phyloP scores from a whole-genome alignment of 2,329 filamentous ascomycete species.

The Scopulariopsis brevicaulis region DNA sequence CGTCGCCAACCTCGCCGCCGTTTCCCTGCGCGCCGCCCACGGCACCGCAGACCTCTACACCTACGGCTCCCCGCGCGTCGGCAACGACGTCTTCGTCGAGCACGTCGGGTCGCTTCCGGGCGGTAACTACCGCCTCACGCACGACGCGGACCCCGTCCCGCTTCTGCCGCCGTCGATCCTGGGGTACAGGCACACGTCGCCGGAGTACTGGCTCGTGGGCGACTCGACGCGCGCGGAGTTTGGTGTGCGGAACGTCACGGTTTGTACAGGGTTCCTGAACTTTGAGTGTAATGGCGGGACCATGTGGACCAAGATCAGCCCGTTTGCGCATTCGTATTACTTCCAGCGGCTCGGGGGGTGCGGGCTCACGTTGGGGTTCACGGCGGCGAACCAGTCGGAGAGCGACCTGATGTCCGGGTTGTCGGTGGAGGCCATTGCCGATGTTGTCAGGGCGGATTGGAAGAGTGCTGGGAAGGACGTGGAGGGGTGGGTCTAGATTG shows the following conservation, averaged over 20 bases:
- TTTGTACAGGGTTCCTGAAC: conserved; percentile 33
- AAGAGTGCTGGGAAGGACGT: neutral
- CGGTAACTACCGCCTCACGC: conserved; percentile 52
- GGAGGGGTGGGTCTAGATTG: neutral
- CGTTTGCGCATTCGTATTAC: conserved; percentile 35
- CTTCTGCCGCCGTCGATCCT: conserved; percentile 50
- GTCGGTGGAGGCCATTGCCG: neutral
- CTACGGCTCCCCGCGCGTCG: conserved; percentile 56
- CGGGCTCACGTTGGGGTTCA: conserved; percentile 8
- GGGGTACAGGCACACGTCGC: conserved; percentile 54
- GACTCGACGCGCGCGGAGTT: conserved; percentile 14
- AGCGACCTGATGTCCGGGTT: neutral
- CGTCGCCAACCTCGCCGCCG: conserved; percentile 47
- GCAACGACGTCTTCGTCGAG: conserved; percentile 40
- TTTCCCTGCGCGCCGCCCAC: conserved; percentile 38
- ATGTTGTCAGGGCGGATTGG: neutral
- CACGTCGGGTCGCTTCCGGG: conserved; percentile 42
- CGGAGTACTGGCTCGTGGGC: conserved; percentile 53
- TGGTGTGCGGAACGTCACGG: conserved; percentile 10
- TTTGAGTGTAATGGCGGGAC: conserved; percentile 38
- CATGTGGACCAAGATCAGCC: conserved; percentile 23
- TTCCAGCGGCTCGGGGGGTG: conserved; percentile 31
- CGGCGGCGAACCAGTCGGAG: neutral
- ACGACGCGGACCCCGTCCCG: conserved; percentile 56
- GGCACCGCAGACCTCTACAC: conserved; percentile 45